phyloP scores from a whole-genome alignment of 352 stramenopile species.

The Globisporangium cederbergense region DNA sequence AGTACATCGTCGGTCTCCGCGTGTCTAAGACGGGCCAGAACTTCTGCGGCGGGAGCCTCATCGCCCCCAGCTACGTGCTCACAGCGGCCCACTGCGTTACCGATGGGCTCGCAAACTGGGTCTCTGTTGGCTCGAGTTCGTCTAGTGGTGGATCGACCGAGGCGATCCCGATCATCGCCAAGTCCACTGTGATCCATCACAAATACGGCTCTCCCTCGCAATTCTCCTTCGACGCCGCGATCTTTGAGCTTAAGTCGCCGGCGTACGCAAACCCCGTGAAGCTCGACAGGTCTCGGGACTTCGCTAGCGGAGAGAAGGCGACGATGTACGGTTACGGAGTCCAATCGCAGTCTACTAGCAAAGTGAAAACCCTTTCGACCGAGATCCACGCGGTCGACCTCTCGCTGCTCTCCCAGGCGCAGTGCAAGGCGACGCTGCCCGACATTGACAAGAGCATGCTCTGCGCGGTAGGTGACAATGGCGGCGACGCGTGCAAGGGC shows the following conservation, averaged over 20 bases:
- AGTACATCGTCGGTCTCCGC: slow-evolving; percentile 21
- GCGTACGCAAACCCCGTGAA: slow-evolving; percentile 22
- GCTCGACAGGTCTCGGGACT: slow-evolving; percentile 23
- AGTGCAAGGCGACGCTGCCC: slow-evolving; percentile 18
- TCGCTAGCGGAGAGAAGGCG: slow-evolving; percentile 17
- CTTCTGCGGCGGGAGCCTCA: slow-evolving; percentile 40
- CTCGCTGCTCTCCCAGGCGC: slow-evolving; percentile 19
- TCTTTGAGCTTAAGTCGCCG: slow-evolving; percentile 27
- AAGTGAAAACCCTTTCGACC: slow-evolving; percentile 16
- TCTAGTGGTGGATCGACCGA: slow-evolving; percentile 22
- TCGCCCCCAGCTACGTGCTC: slow-evolving; percentile 36
- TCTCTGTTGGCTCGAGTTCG: slow-evolving; percentile 24
- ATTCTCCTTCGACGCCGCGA: slow-evolving; percentile 31
- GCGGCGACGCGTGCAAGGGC: slow-evolving; percentile 29
- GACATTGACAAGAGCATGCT: slow-evolving; percentile 28
- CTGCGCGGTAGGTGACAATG: slow-evolving; percentile 23
- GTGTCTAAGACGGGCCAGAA: slow-evolving; percentile 22
- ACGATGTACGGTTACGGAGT: slow-evolving; percentile 33
- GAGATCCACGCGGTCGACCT: slow-evolving; percentile 24
- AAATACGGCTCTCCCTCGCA: slow-evolving; percentile 20
- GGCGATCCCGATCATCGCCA: slow-evolving; percentile 22
- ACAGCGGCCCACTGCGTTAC: slow-evolving; percentile 43
- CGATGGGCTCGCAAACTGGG: slow-evolving; percentile 24
- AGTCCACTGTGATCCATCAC: slow-evolving; percentile 23
- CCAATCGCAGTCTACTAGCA: slow-evolving; percentile 1